Conservation (phyloP, 2,329 filamentous ascomycete species). For the Bertia moriformis region DNA sequence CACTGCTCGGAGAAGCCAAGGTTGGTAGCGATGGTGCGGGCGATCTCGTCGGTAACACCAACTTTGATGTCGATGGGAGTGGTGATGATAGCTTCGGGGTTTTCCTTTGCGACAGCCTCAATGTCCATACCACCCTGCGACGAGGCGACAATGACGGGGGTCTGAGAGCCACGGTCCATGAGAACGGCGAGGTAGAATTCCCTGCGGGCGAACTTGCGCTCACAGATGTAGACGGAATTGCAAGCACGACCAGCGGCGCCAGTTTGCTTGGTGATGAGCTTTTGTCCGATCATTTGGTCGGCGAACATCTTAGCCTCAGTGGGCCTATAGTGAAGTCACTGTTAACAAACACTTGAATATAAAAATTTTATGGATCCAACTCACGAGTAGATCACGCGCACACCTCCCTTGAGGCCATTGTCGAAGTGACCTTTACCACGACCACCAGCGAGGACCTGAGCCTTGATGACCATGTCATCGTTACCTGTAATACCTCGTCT, state of each 20-base stretch:
- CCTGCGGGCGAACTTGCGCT: conserved; percentile 97
- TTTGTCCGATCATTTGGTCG: conserved; percentile 98
- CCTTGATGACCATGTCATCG: conserved; percentile 99
- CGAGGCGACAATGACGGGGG: conserved; percentile 89
- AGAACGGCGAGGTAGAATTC: conserved; percentile 98
- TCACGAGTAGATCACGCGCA: conserved; percentile 88
- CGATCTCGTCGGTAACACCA: conserved; percentile 91
- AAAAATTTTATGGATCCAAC: conserved; percentile 19
- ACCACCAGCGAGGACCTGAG: conserved; percentile 92
- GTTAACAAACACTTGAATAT: conserved; percentile 3
- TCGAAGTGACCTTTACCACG: conserved; percentile 96
- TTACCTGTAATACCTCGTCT: conserved; percentile 15
- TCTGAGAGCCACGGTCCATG: conserved; percentile 87
- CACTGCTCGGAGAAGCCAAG: conserved; percentile 97
- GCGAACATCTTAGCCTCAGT: conserved; percentile 95
- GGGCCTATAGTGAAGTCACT: conserved; percentile 23
- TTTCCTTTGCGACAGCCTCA: conserved; percentile 95
- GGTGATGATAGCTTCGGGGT: conserved; percentile 86
- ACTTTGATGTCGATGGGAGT: conserved; percentile 85
- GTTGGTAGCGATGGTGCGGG: conserved; percentile 73
- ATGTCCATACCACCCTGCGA: conserved; percentile 99
- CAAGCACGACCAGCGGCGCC: conserved; percentile 85
- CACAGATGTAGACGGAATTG: conserved; percentile 96
- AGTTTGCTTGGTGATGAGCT: conserved; percentile 98
- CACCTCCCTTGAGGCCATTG: conserved; percentile 97